Evolutionary conservation across 371 early-diverging fungal genomes (phyloP).

Genomic region (Phascolomyces articulosus): DNA sequence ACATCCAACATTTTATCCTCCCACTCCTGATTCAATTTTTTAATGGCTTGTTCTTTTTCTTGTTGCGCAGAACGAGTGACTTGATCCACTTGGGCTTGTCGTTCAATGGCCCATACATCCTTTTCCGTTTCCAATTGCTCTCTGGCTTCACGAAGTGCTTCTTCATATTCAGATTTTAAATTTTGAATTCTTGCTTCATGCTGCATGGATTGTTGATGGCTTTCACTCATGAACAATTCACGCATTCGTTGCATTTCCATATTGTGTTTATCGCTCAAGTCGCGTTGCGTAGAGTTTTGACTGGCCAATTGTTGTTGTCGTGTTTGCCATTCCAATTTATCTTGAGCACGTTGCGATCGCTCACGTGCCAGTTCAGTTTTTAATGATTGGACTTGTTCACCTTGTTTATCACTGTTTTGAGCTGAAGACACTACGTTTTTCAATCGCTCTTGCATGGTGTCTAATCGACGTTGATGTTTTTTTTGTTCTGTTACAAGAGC

Average conservation of each 20-base stretch:
- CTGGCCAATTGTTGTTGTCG: slow-evolving; percentile 14
- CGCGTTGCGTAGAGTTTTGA: neutral
- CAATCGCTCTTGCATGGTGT: slow-evolving; percentile 24
- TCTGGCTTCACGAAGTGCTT: slow-evolving; percentile 20
- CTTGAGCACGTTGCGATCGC: neutral
- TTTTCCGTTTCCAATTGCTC: slow-evolving; percentile 27
- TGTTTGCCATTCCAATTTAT: slow-evolving; percentile 8
- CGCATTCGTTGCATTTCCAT: slow-evolving; percentile 14
- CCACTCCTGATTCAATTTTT: slow-evolving; percentile 23
- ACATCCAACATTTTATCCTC: slow-evolving; percentile 34
- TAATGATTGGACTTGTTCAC: neutral
- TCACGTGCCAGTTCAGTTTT: slow-evolving; percentile 4
- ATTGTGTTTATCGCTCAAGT: slow-evolving; percentile 1
- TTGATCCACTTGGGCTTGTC: slow-evolving; percentile 23
- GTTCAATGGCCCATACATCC: slow-evolving; percentile 29
- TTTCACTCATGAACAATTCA: slow-evolving; percentile 28
- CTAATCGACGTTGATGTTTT: slow-evolving; percentile 27
- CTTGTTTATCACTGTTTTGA: neutral
- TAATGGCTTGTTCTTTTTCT: slow-evolving; percentile 12
- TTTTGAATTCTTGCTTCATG: slow-evolving; percentile 34
- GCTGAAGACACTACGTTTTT: slow-evolving; percentile 8
- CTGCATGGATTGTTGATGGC: slow-evolving; percentile 29
- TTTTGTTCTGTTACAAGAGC: slow-evolving; percentile 23
- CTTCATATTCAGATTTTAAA: slow-evolving; percentile 28
- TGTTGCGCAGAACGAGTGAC: neutral